Base-by-base conservation (phyloP, 768 basidiomycete genomes). In the Arthromyces matolae region DNA sequence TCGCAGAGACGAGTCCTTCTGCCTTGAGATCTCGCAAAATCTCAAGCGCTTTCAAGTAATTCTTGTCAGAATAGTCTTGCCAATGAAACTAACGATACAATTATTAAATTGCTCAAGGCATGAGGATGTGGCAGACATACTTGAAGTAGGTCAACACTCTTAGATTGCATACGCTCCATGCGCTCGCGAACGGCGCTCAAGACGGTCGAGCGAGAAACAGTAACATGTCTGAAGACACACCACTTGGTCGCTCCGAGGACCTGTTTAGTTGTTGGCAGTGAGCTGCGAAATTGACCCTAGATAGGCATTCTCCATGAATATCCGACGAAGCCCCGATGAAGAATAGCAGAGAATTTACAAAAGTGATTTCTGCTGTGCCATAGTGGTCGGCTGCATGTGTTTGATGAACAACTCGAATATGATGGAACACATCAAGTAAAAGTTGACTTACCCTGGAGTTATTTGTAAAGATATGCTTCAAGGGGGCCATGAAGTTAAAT, bases 171-270 rank as follows among this genome's bases (percentile, higher is more conserved):
- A 29, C 86, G 81, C 20, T 74, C 71, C 67, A 86, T 75, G 41
- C 89, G 80, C 56, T 91, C 86, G 50, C 75, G 72, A 12, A 91
- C 74, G 8, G 78, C 84, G 8, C 74, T 75, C 55, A 81, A 72
- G 40, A 89, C 86, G 43, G 75, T 64, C 24, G 71, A 63, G 6
- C 77, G 78, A 3, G 84, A 75, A 1, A 78, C 70, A 12, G 64
- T 64, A 13, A 71, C 68, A 23, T 68, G 66, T 48, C 77, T 72
- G 69, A 91, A 91, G 12, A 89, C 78, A 62, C 89, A 91, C 88
- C 87, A 93, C 61, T 93, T 93, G 2, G 91, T 93, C 1, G 84
- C 87, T 34, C 87, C 85, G 20, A 91, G 52, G 8, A 86, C 73
- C 3, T 64, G 56, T 29, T 69, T 59, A 23, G 72, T 59, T 24